These are phyloP conservation scores for Trichoderma parareesei DNA, from an alignment of 495 filamentous ascomycete genomes.

Conservation along the genomic window DNA sequence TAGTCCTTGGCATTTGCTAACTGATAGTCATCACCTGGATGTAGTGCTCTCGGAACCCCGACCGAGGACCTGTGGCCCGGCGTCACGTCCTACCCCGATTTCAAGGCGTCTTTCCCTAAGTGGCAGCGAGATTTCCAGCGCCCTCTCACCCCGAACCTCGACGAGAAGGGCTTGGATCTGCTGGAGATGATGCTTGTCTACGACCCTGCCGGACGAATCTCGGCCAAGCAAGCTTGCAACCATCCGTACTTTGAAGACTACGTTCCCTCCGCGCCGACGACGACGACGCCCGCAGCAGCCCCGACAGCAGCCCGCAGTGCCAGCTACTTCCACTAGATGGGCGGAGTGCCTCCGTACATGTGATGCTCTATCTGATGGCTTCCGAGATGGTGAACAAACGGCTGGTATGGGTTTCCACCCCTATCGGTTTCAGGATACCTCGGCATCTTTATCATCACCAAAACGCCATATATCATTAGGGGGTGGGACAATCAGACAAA, in stretches of 20 bases:
- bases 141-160: conserved; percentile 42
- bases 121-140: conserved; percentile 68
- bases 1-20: not conserved
- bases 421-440: conserved; percentile 12
- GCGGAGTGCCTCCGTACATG: conserved; percentile 7
- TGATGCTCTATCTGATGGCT: not conserved
- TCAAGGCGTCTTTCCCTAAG: conserved; percentile 93
- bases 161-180: conserved; percentile 78
- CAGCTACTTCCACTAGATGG: conserved; percentile 8
- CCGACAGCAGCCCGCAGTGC: not conserved
- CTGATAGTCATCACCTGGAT: not conserved
- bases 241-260: conserved; percentile 89
- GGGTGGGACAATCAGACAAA: not conserved
- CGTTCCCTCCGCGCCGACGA: conserved; percentile 14
- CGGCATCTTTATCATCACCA: not conserved
- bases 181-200: conserved; percentile 90
- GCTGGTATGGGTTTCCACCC: not conserved
- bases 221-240: conserved; percentile 86
- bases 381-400: not conserved
- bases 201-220: conserved; percentile 88
- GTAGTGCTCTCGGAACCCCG: conserved; percentile 83
- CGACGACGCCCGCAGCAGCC: not conserved
- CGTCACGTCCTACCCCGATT: conserved; percentile 95
- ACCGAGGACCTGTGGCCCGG: conserved; percentile 87
- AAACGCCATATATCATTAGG: not conserved